Evolutionary conservation across 1,284 basidiomycete genomes (phyloP).

Genomic region (Ganoderma boninense): DNA sequence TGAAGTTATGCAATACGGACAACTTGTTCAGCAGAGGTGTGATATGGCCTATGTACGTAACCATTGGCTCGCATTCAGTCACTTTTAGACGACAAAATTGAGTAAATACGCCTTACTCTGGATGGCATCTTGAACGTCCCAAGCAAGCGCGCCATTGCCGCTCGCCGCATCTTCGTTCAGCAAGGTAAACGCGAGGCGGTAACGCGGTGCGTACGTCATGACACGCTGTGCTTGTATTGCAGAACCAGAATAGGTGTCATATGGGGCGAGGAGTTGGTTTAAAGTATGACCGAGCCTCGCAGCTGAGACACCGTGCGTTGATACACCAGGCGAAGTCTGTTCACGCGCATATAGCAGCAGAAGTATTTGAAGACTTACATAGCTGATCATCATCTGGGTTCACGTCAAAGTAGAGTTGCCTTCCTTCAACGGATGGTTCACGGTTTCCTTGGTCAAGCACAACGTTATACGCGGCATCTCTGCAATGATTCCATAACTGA

Average conservation of each 20-base stretch:
- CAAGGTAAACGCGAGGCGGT: constrained; percentile 84
- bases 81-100: not conserved
- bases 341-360: not conserved
- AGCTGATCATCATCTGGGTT: constrained; percentile 12
- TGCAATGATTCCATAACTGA: not conserved
- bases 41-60: constrained; percentile 66
- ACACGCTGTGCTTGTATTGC: constrained; percentile 55
- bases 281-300: constrained; percentile 49
- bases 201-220: constrained; percentile 79
- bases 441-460: constrained; percentile 17
- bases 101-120: constrained; percentile 56
- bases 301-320: constrained; percentile 12
- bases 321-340: no score
- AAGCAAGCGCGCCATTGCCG: constrained; percentile 68
- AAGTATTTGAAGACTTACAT: constrained; percentile 10
- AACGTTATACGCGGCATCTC: constrained; percentile 30
- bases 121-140: constrained; percentile 78
- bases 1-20: constrained; percentile 84
- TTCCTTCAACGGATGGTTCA: constrained; percentile 24
- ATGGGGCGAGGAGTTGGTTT: constrained; percentile 59
- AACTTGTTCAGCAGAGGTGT: constrained; percentile 71
- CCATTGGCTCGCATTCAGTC: constrained; percentile 16
- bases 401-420: constrained; percentile 24
- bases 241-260: constrained; percentile 47
- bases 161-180: constrained; percentile 86